Evolutionary conservation across 257 asterid species (phyloP).

Genomic region (Vinca minor): DNA sequence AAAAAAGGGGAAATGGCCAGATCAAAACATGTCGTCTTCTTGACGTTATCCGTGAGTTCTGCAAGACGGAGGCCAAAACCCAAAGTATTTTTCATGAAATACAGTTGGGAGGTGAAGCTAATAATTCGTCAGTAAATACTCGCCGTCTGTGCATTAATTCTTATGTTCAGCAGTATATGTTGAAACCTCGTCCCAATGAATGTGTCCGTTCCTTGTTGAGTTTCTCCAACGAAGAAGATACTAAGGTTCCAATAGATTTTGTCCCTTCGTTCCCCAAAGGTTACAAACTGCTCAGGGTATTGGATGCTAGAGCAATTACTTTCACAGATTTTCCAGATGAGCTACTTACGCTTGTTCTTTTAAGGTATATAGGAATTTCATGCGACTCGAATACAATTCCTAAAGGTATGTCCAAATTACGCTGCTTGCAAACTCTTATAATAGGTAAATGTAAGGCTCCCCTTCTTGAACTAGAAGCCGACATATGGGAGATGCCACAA

Average conservation of each 20-base stretch:
- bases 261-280: neutral
- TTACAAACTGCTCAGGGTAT: neutral
- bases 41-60: constrained; percentile 14
- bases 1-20: constrained; percentile 13
- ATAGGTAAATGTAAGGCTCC: neutral
- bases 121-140: neutral
- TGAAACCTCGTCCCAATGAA: no score
- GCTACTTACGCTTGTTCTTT: neutral
- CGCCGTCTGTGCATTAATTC: constrained; percentile 5
- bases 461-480: neutral
- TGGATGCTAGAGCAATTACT: neutral
- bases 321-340: neutral
- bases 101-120: neutral
- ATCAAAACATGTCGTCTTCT: constrained; percentile 21
- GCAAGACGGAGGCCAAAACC: constrained; percentile 7
- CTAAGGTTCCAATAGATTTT: neutral
- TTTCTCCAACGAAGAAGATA: neutral
- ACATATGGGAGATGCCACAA: neutral
- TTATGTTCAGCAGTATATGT: neutral
- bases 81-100: neutral
- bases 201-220: constrained; percentile 6
- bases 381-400: neutral
- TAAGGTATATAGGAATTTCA: neutral
- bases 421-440: neutral
- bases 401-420: neutral